Conservation (phyloP, 768 basidiomycete genomes). For the Pleurotus djamor region DNA sequence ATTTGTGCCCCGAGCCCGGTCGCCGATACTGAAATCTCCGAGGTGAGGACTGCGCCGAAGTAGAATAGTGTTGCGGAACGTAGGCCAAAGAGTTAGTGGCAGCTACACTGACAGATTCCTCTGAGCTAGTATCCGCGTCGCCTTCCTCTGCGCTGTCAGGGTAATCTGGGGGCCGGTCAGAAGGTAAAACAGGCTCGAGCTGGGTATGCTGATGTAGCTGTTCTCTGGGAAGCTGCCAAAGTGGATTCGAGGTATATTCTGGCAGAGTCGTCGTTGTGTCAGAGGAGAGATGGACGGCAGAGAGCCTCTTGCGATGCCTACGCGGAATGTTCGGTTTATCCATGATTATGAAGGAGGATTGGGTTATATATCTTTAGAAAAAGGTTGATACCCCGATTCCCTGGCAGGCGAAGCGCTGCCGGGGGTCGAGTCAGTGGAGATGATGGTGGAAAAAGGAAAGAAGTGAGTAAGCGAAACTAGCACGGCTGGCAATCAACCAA, state of each 20-base stretch:
- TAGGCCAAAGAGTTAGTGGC: conserved; percentile 13
- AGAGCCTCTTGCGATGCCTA: conserved; percentile 55
- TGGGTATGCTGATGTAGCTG: not conserved
- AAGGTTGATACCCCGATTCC: not conserved
- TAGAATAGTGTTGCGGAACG: conserved; percentile 24
- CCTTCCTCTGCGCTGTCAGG: conserved; percentile 77
- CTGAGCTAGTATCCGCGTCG: conserved; percentile 63
- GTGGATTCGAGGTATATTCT: conserved; percentile 39
- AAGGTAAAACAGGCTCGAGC: conserved; percentile 27
- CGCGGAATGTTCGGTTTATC: conserved; percentile 19
- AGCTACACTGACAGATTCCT: conserved; percentile 13
- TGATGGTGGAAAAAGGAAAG: conserved; percentile 7
- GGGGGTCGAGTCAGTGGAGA: conserved; percentile 1
- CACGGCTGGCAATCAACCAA: not conserved
- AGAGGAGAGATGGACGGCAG: conserved; percentile 57
- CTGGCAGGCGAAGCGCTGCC: conserved; percentile 1
- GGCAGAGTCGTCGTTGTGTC: conserved; percentile 68
- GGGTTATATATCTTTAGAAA: conserved; percentile 7
- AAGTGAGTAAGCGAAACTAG: conserved; percentile 3
- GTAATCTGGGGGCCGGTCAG: conserved; percentile 71
- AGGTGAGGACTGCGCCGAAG: conserved; percentile 15
- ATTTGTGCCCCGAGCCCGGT: conserved; percentile 27
- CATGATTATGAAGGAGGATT: conserved; percentile 16
- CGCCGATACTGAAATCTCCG: conserved; percentile 15
- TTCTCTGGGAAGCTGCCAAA: not conserved